These are phyloP conservation scores for Oehlia diaphana DNA, from an alignment of 192 early-diverging fungal genomes.

Conservation along the genomic window DNA sequence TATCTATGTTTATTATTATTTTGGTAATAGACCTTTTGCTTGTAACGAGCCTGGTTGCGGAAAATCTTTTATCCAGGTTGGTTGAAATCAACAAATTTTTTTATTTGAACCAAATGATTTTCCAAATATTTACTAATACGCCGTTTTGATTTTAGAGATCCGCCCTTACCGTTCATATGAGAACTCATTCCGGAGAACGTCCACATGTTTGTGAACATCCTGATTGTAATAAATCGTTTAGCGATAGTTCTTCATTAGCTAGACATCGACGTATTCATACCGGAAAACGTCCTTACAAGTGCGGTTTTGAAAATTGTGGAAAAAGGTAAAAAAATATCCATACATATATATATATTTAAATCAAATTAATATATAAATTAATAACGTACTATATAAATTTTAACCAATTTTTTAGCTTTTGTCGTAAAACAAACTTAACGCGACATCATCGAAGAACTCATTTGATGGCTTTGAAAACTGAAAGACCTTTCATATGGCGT, in stretches of 20 bases:
- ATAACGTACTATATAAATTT: too few relatives aligned
- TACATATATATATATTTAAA: too few relatives aligned
- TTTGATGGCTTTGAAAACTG: constrained; percentile 20
- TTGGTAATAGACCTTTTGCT: constrained; percentile 54
- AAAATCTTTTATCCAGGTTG: constrained; percentile 77
- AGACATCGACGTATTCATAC: constrained; percentile 68
- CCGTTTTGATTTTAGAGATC: constrained; percentile 50
- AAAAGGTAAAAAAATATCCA: constrained; percentile 31
- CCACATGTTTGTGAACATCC: constrained; percentile 69
- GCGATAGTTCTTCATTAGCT: constrained; percentile 73
- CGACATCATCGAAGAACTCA: constrained; percentile 49
- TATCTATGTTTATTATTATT: not conserved
- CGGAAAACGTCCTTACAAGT: constrained; percentile 70
- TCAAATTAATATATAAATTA: too few relatives aligned
- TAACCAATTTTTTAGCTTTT: constrained; percentile 35
- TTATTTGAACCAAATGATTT: not conserved
- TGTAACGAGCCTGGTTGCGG: constrained; percentile 66
- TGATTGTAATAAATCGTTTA: constrained; percentile 74
- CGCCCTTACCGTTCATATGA: constrained; percentile 75
- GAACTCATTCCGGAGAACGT: constrained; percentile 78
- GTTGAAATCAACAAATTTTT: not conserved
- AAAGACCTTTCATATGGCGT: constrained; percentile 1
- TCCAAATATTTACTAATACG: not conserved
- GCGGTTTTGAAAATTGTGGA: constrained; percentile 41
- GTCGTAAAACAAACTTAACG: constrained; percentile 54